Evolutionary conservation across 441 rosid genomes (phyloP).

Genomic region (Croton laevigatus): DNA sequence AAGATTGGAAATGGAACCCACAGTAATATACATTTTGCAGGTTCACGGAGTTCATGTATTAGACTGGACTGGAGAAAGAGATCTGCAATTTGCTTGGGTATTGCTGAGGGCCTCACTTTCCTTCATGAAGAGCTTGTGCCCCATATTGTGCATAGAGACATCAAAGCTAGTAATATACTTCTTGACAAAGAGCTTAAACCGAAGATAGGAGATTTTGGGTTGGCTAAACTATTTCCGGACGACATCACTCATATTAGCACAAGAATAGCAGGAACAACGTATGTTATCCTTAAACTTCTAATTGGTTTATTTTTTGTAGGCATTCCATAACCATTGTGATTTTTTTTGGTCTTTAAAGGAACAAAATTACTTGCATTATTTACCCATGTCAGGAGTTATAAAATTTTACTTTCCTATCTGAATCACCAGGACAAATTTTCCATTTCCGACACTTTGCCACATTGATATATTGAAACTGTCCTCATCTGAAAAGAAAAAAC

Average conservation of each 20-base stretch:
- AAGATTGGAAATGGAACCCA: constrained; percentile 11
- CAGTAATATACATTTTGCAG: constrained; percentile 35
- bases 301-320: not conserved
- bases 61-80: constrained; percentile 65
- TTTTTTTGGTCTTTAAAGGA: not conserved
- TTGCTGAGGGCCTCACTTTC: constrained; percentile 74
- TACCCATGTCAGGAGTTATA: not conserved
- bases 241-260: constrained; percentile 90
- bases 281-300: constrained; percentile 24
- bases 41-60: constrained; percentile 43
- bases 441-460: not conserved
- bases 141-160: constrained; percentile 85
- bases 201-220: constrained; percentile 89
- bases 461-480: not conserved
- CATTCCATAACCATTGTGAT: not conserved
- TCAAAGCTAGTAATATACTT: constrained; percentile 89
- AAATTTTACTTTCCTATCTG: not conserved
- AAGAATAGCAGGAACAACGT: constrained; percentile 87
- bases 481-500: not conserved
- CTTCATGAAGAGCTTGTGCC: constrained; percentile 85
- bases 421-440: not conserved
- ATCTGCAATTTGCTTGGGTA: constrained; percentile 75
- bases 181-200: constrained; percentile 72
- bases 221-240: constrained; percentile 94
- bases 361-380: not conserved